These are phyloP conservation scores for Asterochloris erici DNA, from an alignment of 139 green algal species.

Conservation along the genomic window DNA sequence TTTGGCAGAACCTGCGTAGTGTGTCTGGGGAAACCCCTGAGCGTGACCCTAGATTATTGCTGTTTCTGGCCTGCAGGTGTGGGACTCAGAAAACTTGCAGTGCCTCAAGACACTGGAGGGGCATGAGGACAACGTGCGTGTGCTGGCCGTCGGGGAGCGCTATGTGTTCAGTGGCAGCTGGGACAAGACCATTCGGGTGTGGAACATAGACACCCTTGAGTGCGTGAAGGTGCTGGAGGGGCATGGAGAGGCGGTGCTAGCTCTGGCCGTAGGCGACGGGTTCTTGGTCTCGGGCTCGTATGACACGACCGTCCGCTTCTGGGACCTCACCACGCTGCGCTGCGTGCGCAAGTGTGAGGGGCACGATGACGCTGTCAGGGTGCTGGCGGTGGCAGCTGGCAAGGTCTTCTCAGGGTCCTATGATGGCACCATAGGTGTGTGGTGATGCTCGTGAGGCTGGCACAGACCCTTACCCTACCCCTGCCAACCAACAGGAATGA, in stretches of 20 bases:
- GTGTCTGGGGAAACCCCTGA: too few species aligned
- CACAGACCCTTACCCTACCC: too few species aligned
- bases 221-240: conserved; percentile 80
- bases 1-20: too few species aligned
- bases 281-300: conserved; percentile 76
- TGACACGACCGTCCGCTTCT: conserved; percentile 87
- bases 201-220: conserved; percentile 69
- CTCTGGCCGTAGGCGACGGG: conserved; percentile 68
- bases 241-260: conserved; percentile 90
- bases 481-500: too few species aligned
- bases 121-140: conserved; percentile 92
- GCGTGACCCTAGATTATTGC: too few species aligned
- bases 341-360: conserved; percentile 85
- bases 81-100: conserved; percentile 71
- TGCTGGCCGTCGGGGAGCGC: conserved; percentile 70
- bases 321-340: conserved; percentile 77
- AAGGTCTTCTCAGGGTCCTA: conserved; percentile 87
- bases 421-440: conserved; percentile 89
- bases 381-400: conserved; percentile 69
- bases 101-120: conserved; percentile 82
- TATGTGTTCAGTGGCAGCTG: conserved; percentile 87
- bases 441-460: conserved; percentile 24
- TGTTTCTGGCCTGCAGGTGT: conserved; percentile 51
- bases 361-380: conserved; percentile 88
- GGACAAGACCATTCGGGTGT: conserved; percentile 92